Conservation (phyloP, 352 stramenopile species). For the Phytophthora crassamura region DNA sequence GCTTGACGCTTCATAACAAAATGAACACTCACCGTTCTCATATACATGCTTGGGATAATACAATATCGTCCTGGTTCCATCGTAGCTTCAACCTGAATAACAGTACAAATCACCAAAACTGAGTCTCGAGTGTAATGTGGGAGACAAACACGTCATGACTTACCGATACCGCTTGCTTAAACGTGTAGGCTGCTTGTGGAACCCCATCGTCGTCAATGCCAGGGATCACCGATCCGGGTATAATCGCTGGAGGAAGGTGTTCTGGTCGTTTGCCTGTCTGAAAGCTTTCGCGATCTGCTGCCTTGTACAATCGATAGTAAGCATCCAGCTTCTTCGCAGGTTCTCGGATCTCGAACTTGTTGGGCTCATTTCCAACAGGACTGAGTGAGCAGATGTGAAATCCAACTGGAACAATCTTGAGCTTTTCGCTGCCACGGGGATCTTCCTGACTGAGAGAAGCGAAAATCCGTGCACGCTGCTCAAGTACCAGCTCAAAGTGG, state of each 20-base stretch:
- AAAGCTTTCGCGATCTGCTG: conserved; percentile 62
- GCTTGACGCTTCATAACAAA: neutral
- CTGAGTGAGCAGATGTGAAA: conserved; percentile 81
- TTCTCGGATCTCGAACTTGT: conserved; percentile 73
- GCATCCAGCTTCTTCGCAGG: conserved; percentile 56
- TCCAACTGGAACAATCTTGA: conserved; percentile 80
- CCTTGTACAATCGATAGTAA: conserved; percentile 82
- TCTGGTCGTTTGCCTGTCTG: conserved; percentile 65
- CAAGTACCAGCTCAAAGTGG: conserved; percentile 75
- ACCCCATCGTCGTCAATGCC: conserved; percentile 74
- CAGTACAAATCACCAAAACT: neutral
- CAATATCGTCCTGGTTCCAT: conserved; percentile 84
- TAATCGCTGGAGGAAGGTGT: conserved; percentile 65
- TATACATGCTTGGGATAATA: conserved; percentile 89
- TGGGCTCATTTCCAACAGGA: conserved; percentile 34
- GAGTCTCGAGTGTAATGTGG: no score
- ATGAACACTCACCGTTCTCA: conserved; percentile 67
- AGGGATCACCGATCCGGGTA: conserved; percentile 75
- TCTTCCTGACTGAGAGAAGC: conserved; percentile 86
- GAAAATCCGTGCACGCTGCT: conserved; percentile 70
- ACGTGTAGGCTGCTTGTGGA: conserved; percentile 77
- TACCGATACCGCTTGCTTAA: conserved; percentile 86
- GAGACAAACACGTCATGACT: neutral
- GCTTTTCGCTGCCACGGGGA: conserved; percentile 68
- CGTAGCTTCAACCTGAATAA: conserved; percentile 58